Evolutionary conservation across 2,329 filamentous ascomycete species (phyloP).

Genomic region (Talaromyces pinophilus): DNA sequence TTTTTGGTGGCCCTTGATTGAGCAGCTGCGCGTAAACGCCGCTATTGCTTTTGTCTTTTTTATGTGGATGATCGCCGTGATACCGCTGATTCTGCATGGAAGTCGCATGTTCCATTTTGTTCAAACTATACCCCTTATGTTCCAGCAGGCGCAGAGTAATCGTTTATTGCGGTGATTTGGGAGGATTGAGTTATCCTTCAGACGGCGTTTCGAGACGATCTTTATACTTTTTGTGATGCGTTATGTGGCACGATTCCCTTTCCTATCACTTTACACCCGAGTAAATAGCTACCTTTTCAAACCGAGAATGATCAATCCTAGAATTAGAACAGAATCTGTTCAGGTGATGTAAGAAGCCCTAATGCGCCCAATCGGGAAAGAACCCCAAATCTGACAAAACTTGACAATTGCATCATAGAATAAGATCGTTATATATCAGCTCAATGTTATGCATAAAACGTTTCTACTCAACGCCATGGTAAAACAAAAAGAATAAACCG

Average conservation of each 20-base stretch:
- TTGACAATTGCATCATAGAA: neutral
- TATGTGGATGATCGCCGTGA: conserved; percentile 42
- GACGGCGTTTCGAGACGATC: conserved; percentile 6
- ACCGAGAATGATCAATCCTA: neutral
- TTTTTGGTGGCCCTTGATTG: conserved; percentile 27
- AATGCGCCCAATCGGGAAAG: neutral
- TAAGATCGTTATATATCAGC: neutral
- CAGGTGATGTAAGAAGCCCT: neutral
- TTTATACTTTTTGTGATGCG: conserved; percentile 5
- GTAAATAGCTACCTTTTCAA: neutral
- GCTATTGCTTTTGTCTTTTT: conserved; percentile 38
- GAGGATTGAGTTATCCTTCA: neutral
- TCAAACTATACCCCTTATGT: conserved; percentile 23
- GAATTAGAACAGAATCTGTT: neutral
- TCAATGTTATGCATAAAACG: conserved; percentile 1
- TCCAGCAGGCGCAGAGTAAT: conserved; percentile 22
- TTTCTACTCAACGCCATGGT: neutral
- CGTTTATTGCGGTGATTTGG: conserved; percentile 20
- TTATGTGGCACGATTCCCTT: conserved; percentile 8
- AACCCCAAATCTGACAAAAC: neutral
- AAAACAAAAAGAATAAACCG: neutral
- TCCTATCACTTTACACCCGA: neutral
- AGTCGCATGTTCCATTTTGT: conserved; percentile 28
- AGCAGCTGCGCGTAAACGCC: conserved; percentile 32
- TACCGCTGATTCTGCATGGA: conserved; percentile 41